phyloP scores from a whole-genome alignment of 2,329 filamentous ascomycete genomes.

The Fusarium denticulatum region DNA sequence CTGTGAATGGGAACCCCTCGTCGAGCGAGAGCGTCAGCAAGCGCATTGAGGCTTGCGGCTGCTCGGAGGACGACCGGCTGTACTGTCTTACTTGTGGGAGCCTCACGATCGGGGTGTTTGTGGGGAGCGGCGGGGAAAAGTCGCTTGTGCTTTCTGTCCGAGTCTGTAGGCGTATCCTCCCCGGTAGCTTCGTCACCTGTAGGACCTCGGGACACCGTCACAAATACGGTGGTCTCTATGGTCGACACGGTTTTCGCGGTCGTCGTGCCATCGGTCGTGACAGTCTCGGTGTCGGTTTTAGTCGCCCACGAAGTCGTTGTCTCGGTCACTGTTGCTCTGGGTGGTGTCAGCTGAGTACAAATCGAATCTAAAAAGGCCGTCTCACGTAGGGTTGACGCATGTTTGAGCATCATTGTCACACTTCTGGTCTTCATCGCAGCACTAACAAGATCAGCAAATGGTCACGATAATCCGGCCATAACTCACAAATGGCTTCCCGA shows the following conservation, averaged over 20 bases:
- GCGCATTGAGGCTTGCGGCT: not conserved
- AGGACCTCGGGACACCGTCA: not conserved
- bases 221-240: not conserved
- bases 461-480: fast-evolving
- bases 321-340: not conserved
- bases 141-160: not conserved
- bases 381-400: not conserved
- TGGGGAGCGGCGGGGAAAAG: not conserved
- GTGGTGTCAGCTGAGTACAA: not conserved
- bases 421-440: not conserved
- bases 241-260: not conserved
- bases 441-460: fast-evolving
- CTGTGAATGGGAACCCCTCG: not conserved
- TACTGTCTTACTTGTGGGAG: not conserved
- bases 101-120: fast-evolving
- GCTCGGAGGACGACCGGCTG: not conserved
- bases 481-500: not conserved
- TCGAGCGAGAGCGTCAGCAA: not conserved
- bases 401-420: not conserved
- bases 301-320: not conserved
- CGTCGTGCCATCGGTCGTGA: not conserved
- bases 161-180: not conserved
- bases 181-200: not conserved
- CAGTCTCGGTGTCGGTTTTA: not conserved
- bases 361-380: not conserved